Conservation (phyloP, 768 basidiomycete genomes). For the Infundibulicybe gibba region DNA sequence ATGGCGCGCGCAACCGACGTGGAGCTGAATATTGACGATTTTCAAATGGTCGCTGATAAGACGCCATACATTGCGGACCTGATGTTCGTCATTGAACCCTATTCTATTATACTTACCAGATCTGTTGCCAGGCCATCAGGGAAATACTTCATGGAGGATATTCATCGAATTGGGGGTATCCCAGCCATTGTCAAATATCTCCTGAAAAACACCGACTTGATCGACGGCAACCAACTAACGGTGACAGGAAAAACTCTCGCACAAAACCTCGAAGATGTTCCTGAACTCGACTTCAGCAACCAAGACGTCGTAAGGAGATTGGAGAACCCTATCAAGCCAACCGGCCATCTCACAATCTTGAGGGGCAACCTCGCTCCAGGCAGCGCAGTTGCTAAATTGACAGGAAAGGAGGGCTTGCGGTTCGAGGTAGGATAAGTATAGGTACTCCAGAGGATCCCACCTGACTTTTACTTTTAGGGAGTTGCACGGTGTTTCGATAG, state of each 20-base stretch:
- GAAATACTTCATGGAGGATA: conserved; percentile 87
- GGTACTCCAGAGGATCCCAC: neutral
- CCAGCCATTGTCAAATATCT: conserved; percentile 85
- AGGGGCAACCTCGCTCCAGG: conserved; percentile 87
- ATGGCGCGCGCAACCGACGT: conserved; percentile 79
- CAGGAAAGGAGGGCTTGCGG: conserved; percentile 83
- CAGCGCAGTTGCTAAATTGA: conserved; percentile 88
- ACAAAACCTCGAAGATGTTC: conserved; percentile 78
- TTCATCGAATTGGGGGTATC: conserved; percentile 82
- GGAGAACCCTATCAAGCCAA: conserved; percentile 78
- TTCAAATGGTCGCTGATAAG: conserved; percentile 74
- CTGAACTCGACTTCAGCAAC: conserved; percentile 62
- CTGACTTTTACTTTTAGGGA: conserved; percentile 41
- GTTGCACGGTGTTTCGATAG: conserved; percentile 75
- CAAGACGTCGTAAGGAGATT: conserved; percentile 78
- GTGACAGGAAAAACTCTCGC: conserved; percentile 90
- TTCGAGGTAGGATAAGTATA: conserved; percentile 58
- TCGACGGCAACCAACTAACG: conserved; percentile 81
- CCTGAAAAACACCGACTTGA: conserved; percentile 70
- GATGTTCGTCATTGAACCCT: conserved; percentile 22
- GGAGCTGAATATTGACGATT: conserved; percentile 78
- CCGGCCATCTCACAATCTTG: conserved; percentile 85
- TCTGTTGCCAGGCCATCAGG: conserved; percentile 62
- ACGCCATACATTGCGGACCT: conserved; percentile 87
- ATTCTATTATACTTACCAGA: neutral